Evolutionary conservation across 495 filamentous ascomycete species (phyloP), one percentile per base, ranked within the genome.

Genomic region (Penicillium nucicola): DNA sequence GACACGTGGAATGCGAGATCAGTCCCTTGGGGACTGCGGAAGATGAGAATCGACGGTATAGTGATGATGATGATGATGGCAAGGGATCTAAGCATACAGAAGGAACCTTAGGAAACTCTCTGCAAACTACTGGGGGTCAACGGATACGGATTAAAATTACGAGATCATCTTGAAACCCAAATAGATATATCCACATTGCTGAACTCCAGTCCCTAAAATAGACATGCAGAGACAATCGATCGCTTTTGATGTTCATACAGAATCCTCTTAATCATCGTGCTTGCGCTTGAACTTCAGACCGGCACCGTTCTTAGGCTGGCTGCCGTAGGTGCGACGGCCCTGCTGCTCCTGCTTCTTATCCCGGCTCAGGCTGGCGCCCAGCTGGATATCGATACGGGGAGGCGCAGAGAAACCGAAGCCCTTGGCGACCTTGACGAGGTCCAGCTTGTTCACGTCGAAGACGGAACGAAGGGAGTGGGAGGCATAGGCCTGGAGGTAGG

Each of bases 401-500:
- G 93, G 92, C 0, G 86, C 81, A 4, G 78, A 64, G 67, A 98
- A 98, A 0, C 93, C 93, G 62, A 97, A 98, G 40, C 86, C 82
- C 80, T 92, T 96, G 40, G 93, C 90, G 13, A 98, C 87, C 75
- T 96, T 96, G 52, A 87, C 80, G 30, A 97, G 77, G 68, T 98
- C 93, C 8, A 98, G 79, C 67, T 95, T 93, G 63, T 97, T 76
- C 22, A 98, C 84, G 65, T 98, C 90, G 62, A 96, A 98, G 30
- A 96, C 87, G 11, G 88, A 87, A 28, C 92, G 84, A 42, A 97
- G 79, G 48, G 84, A 87, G 69, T 98, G 93, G 22, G 86, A 90
- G 14, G 92, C 90, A 53, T 98, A 98, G 0, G 93, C 93, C 57
- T 96, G 88, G 12, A 98, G 80, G 64, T 98, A 98, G 11, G 88